Evolutionary conservation across 495 filamentous ascomycete species (phyloP), one percentile per base, ranked within the genome.

Genomic region (Penicillium chermesinum): DNA sequence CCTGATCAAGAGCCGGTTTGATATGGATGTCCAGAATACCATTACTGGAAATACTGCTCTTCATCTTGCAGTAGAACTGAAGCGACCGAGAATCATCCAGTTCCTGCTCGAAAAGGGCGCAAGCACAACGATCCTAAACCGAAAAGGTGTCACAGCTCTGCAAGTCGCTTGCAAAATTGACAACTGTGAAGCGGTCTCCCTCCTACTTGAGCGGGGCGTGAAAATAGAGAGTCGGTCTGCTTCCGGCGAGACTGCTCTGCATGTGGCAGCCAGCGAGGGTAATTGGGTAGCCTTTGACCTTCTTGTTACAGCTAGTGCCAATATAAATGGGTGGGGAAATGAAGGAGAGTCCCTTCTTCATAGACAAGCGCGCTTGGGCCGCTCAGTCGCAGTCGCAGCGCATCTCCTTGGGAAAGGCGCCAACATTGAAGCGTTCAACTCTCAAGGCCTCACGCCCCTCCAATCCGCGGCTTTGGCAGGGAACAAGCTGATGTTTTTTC

Each of bases 201-300:
- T 66, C 0, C 38, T 70, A 1, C 49, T 70, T 1, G 30, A 70
- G 44, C 59, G 52, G 0, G 15, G 59, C 19, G 55, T 61, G 1
- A 21, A 62, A 0, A 10, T 66, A 0, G 67, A 70, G 22, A 40
- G 45, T 37, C 59, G 59, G 0, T 63, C 63, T 0, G 17, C 48
- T 1, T 38, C 43, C 7, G 61, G 60, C 0, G 22, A 44, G 0
- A 71, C 62, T 5, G 65, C 67, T 0, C 45, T 69, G 10, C 67
- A 71, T 3, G 2, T 53, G 0, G 57, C 67, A 5, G 65, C 62
- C 0, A 17, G 41, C 13, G 19, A 55, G 10, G 50, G 54, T 1
- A 33, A 71, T 35, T 67, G 63, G 65, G 30, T 59, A 14, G 65
- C 59, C 3, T 64, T 67, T 41, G 64, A 67, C 17, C 46, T 69